Evolutionary conservation across 2,329 filamentous ascomycete genomes (phyloP).

Genomic region (Capronia coronata): DNA sequence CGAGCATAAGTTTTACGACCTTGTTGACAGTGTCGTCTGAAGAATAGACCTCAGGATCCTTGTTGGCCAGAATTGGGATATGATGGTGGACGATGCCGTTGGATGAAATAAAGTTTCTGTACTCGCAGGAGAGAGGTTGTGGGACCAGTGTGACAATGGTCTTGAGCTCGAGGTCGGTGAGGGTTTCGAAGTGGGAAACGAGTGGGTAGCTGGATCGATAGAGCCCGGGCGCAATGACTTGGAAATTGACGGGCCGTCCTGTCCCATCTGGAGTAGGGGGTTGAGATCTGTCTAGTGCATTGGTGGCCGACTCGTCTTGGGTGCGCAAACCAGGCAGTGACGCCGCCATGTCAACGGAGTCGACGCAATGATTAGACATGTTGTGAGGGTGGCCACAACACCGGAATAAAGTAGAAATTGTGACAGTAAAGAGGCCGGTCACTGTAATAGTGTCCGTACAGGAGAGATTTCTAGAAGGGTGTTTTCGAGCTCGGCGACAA

Average conservation of each 20-base stretch:
- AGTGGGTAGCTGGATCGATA: conserved; percentile 79
- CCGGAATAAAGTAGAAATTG: not conserved
- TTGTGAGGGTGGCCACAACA: not conserved
- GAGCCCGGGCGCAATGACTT: conserved; percentile 63
- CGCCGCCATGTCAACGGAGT: conserved; percentile 7
- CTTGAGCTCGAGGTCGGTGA: conserved; percentile 63
- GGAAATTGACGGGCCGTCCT: conserved; percentile 64
- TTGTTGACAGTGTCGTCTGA: conserved; percentile 60
- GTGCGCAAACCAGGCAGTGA: conserved; percentile 14
- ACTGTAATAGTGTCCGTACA: not conserved
- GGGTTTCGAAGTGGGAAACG: conserved; percentile 61
- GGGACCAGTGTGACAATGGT: conserved; percentile 60
- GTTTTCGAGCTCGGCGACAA: not conserved
- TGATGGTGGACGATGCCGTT: conserved; percentile 66
- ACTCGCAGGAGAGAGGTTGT: conserved; percentile 43
- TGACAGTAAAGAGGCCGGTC: not conserved
- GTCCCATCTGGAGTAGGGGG: conserved; percentile 32
- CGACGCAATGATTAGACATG: conserved; percentile 7
- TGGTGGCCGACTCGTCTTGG: conserved; percentile 17
- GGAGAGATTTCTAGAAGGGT: not conserved
- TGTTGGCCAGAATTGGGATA: conserved; percentile 80
- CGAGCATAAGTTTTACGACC: conserved; percentile 65
- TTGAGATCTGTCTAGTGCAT: conserved; percentile 28
- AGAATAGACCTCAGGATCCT: conserved; percentile 62
- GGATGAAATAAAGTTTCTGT: conserved; percentile 55